Percentiles rank a stretch among this genome's conserved stretches.
These are phyloP conservation scores for Euphorbia tirucalli DNA, from an alignment of 345 rosid species.

Conservation along the genomic window DNA sequence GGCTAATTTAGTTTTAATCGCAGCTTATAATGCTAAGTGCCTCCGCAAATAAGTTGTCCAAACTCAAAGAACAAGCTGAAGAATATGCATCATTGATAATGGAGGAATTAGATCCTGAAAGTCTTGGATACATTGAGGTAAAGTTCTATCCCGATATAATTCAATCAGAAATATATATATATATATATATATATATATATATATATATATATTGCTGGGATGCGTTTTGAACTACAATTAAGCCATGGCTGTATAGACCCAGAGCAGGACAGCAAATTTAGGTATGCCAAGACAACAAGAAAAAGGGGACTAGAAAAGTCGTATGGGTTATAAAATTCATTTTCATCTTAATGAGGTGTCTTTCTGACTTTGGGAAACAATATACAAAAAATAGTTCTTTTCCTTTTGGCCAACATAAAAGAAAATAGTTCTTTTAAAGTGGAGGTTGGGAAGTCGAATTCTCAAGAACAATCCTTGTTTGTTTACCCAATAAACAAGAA, in stretches of 20 bases:
- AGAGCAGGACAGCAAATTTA: not conserved
- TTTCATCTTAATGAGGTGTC: not conserved
- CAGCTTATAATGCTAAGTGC: constrained; percentile 98
- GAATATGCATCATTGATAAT: constrained; percentile 87
- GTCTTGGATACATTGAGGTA: constrained; percentile 93
- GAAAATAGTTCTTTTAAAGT: too few species aligned
- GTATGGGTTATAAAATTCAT: not conserved
- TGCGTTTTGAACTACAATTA: not conserved
- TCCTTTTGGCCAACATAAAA: too few species aligned
- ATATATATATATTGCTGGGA: too few species aligned
- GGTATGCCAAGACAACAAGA: not conserved
- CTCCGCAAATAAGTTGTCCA: constrained; percentile 84
- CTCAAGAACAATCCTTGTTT: not conserved
- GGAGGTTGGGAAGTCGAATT: not conserved
- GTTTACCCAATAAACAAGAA: not conserved
- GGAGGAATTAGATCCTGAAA: constrained; percentile 98
- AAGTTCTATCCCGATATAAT: not conserved
- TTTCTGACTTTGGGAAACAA: not conserved
- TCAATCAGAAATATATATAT: too few species aligned
- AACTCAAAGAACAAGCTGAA: constrained; percentile 90
- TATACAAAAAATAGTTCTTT: too few species aligned
- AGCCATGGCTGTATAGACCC: too few species aligned
- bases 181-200: too few species aligned
- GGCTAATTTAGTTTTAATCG: constrained; percentile 16
- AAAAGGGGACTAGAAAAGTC: not conserved